Evolutionary conservation across 2,329 filamentous ascomycete species (phyloP).

Genomic region (Talaromyces islandicus): DNA sequence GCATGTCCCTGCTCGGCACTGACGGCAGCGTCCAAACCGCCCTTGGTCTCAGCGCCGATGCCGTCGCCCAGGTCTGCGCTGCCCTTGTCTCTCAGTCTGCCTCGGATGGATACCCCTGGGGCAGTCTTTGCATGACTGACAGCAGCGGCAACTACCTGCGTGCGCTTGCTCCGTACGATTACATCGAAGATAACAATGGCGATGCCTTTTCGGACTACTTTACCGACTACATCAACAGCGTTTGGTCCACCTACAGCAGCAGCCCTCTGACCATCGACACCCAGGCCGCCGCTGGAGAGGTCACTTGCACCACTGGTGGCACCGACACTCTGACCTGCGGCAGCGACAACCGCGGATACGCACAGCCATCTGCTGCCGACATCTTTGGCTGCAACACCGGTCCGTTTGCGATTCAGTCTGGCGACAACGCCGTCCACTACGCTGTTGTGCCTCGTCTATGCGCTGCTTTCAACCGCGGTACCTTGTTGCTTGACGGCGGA

Average conservation of each 20-base stretch:
- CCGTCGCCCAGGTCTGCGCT: conserved; percentile 42
- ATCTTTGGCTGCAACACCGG: conserved; percentile 50
- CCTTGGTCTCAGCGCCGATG: conserved; percentile 43
- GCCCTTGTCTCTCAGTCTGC: conserved; percentile 42
- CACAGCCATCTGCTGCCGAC: conserved; percentile 39
- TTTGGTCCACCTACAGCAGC: conserved; percentile 47
- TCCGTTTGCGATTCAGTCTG: conserved; percentile 30
- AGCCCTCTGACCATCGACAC: conserved; percentile 48
- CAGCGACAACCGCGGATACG: conserved; percentile 39
- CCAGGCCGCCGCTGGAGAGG: conserved; percentile 49
- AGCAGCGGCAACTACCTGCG: conserved; percentile 38
- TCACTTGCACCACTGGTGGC: conserved; percentile 38
- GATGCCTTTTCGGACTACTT: conserved; percentile 48
- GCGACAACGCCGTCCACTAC: conserved; percentile 37
- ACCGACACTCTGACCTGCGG: conserved; percentile 31
- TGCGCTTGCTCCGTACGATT: conserved; percentile 50
- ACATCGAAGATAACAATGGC: conserved; percentile 35
- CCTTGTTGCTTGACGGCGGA: conserved; percentile 42
- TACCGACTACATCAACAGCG: conserved; percentile 44
- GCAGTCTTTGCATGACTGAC: conserved; percentile 42
- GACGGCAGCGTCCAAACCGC: conserved; percentile 43
- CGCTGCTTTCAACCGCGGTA: conserved; percentile 44
- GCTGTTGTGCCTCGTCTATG: conserved; percentile 45
- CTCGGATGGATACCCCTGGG: conserved; percentile 47
- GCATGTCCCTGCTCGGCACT: conserved; percentile 47